These are phyloP conservation scores for Skeletonema potamos DNA, from an alignment of 108 stramenopile genomes.

Conservation along the genomic window DNA sequence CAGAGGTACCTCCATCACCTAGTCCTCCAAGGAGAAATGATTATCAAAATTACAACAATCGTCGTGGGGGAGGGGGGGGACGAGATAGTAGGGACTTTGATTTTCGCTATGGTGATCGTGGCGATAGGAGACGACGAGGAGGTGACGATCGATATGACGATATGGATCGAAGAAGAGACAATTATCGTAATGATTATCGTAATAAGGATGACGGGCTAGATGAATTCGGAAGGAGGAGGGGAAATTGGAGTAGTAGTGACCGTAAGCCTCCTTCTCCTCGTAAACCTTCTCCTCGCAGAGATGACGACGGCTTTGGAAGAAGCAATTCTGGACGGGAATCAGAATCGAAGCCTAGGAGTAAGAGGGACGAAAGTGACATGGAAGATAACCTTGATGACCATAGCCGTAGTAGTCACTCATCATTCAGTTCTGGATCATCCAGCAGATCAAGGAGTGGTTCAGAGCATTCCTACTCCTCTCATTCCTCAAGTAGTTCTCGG, in stretches of 20 bases:
- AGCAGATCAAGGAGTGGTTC: not conserved
- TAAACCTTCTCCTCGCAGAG: not conserved
- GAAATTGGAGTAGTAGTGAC: not conserved
- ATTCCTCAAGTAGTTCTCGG: not conserved
- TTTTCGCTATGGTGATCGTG: conserved; percentile 6
- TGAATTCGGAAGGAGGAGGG: not conserved
- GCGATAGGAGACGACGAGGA: conserved; percentile 4
- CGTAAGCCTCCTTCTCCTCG: not conserved
- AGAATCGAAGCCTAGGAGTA: not conserved
- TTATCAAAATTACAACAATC: not conserved
- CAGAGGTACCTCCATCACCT: conserved; percentile 32
- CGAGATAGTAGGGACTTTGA: not conserved
- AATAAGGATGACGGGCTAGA: not conserved
- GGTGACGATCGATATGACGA: not conserved
- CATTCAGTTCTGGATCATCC: not conserved
- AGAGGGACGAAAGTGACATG: not conserved
- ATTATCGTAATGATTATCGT: not conserved
- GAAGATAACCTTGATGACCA: not conserved
- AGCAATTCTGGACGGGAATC: not conserved
- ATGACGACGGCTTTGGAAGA: not conserved
- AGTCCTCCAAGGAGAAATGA: conserved; percentile 18
- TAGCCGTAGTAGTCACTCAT: not conserved
- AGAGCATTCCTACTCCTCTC: not conserved
- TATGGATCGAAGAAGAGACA: not conserved
- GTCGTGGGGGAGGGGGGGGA: not conserved